Evolutionary conservation across 2,329 filamentous ascomycete species (phyloP), one percentile per base, ranked within the genome.

Genomic region (Calonectria pseudoreteaudii): DNA sequence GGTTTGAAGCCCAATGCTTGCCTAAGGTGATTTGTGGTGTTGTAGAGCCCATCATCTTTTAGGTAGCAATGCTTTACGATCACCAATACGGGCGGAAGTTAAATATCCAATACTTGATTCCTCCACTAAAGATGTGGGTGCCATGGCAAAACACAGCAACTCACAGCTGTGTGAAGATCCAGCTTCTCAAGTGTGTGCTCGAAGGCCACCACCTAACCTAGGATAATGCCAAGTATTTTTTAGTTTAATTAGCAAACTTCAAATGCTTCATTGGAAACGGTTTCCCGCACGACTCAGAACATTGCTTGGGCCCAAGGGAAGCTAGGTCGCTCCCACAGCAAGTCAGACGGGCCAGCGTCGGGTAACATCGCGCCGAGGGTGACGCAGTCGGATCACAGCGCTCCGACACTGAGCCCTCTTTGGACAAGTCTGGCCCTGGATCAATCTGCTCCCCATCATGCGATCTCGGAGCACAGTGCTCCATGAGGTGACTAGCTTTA

Each of bases 391-490:
- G 69, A 60, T 11, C 38, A 44, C 69, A 67, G 31, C 50, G 38
- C 52, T 62, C 69, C 69, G 62, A 71, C 34, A 50, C 20, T 31
- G 30, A 13, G 53, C 60, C 28, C 23, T 28, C 20, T 52, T 65
- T 44, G 18, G 38, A 16, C 62, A 44, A 31, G 23, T 31, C 8
- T n/a, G 23, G 38, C 13, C 13, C 20, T 66, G 23, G 34, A 11
- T 11, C 36, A 56, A 28, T 11, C 23, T 28, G n/a, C 26, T 49
- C 5, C 16, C 20, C 30, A 60, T 66, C 62, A 71, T 71, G 69
- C 69, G 62, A 60, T 66, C 31, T 71, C 69, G 69, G 69, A 66
- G 62, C 69, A 66, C 69, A 41, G 62, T 58, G 28, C 38, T 34
- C 69, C 52, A 49, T 41, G 52, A 41, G 31, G 10, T 30, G 38